Evolutionary conservation across 257 asterid genomes (phyloP).

Genomic region (Solanum etuberosum): DNA sequence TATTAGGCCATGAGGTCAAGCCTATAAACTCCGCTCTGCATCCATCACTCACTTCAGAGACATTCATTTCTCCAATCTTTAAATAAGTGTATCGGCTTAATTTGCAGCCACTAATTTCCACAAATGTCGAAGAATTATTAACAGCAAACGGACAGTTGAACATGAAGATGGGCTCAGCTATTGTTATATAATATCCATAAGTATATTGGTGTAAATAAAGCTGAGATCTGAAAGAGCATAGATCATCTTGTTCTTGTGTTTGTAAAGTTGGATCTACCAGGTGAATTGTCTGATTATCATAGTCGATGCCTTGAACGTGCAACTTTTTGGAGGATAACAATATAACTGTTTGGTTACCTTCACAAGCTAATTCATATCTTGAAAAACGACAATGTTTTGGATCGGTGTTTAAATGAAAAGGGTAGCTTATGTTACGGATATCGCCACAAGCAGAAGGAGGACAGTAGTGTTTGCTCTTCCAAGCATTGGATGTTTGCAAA

Average conservation of each 20-base stretch:
- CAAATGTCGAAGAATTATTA: not conserved
- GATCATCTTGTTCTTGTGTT: not conserved
- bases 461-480: too few species aligned
- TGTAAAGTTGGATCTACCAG: constrained; percentile 3
- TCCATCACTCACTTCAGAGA: not conserved
- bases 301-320: constrained; percentile 11
- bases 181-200: not conserved
- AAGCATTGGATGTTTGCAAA: too few species aligned
- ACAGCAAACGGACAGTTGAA: constrained; percentile 8
- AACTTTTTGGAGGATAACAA: not conserved
- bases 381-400: too few species aligned
- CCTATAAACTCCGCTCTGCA: not conserved
- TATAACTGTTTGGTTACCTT: not conserved
- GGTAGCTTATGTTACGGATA: too few species aligned
- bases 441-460: too few species aligned
- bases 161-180: not conserved
- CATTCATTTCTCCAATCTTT: not conserved
- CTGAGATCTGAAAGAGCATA: not conserved
- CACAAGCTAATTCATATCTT: not conserved
- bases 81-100: not conserved
- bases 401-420: too few species aligned
- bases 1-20: too few species aligned
- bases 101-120: not conserved
- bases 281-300: constrained; percentile 9
- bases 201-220: not conserved